Percentiles rank a stretch among this genome's conserved stretches.
phyloP scores from a whole-genome alignment of 805 yeast genomes.

The Candida ulmi region DNA sequence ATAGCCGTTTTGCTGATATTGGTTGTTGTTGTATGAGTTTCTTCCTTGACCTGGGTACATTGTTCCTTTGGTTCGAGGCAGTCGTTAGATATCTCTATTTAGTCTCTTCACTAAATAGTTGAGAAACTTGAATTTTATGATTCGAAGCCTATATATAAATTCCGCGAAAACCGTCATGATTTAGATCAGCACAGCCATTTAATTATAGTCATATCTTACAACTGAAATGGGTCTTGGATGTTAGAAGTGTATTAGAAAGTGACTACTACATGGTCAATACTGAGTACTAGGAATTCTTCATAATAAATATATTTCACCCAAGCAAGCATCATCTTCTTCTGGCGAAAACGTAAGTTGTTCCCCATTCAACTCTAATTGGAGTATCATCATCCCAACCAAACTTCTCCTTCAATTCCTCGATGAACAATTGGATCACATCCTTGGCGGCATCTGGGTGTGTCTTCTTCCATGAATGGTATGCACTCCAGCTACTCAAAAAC shows the following conservation, averaged over 20 bases:
- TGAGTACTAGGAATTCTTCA: no score
- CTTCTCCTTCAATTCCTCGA: conserved; percentile 34
- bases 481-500: conserved; percentile 62
- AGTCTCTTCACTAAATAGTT: no score
- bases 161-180: no score
- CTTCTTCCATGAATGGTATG: conserved; percentile 53
- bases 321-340: conserved; percentile 15
- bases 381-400: conserved; percentile 43
- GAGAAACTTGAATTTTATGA: no score
- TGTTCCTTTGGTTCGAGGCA: not conserved
- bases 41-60: conserved; percentile 17
- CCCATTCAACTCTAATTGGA: conserved; percentile 43
- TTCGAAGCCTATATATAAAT: no score
- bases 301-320: no score
- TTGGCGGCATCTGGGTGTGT: conserved; percentile 31
- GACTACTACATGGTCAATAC: no score
- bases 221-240: no score
- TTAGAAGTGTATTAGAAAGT: no score
- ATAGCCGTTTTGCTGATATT: not conserved
- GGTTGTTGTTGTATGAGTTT: conserved; percentile 3
- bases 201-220: no score
- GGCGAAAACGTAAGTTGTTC: conserved; percentile 50
- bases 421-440: conserved; percentile 45
- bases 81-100: not conserved
- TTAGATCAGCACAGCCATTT: no score